Conservation (phyloP, 495 filamentous ascomycete species). For the Podospora anserina region DNA sequence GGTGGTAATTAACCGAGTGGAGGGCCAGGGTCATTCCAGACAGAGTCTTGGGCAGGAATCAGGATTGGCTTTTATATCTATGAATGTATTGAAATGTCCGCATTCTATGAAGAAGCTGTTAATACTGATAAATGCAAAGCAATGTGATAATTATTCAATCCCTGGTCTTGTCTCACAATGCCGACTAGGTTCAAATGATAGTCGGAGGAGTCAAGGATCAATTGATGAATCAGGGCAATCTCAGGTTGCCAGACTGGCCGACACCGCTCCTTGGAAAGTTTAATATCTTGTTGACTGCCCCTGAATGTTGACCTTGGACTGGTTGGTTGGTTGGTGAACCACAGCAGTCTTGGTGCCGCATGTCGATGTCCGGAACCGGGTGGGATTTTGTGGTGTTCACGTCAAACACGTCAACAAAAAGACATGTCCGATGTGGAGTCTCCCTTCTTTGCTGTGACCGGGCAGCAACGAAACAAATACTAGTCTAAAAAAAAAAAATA, state of each 20-base stretch:
- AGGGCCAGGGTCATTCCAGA: not conserved
- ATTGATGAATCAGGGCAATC: not conserved
- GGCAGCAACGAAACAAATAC: constrained; percentile 2
- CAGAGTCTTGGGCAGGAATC: not conserved
- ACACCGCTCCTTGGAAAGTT: too few species aligned
- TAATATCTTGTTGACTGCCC: not conserved
- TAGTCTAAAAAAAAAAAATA: not conserved
- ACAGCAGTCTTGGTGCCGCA: not conserved
- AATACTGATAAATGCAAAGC: too few species aligned
- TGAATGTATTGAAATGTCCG: too few species aligned
- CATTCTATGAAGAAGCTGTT: too few species aligned
- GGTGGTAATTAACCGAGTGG: not conserved
- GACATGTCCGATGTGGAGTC: constrained; percentile 3
- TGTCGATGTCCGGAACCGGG: constrained; percentile 3
- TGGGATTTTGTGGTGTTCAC: not conserved
- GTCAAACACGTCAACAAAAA: constrained; percentile 7
- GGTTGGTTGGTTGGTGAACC: not conserved
- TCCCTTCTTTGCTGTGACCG: not conserved
- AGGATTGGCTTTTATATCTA: not conserved
- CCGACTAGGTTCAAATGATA: not conserved
- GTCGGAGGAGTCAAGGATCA: not conserved
- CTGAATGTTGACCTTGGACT: not conserved
- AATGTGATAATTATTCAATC: not conserved
- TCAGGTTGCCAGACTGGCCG: too few species aligned
- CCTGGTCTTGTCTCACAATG: not conserved